phyloP scores from a whole-genome alignment of 257 asterid species.

The Nicotiana knightiana region DNA sequence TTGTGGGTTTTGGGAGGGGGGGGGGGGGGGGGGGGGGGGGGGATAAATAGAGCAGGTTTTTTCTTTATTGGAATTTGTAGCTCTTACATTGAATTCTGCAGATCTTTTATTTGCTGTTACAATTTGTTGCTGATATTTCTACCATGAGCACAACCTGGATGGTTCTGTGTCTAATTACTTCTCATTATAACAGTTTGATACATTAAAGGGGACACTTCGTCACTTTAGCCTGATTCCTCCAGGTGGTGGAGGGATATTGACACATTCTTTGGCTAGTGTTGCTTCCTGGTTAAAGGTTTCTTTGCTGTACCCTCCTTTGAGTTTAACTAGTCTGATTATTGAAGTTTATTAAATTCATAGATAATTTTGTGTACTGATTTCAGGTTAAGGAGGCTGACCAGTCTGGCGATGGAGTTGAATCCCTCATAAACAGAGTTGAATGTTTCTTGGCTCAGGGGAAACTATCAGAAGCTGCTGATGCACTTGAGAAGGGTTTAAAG shows the following conservation, averaged over 20 bases:
- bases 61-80: neutral
- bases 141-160: neutral
- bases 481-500: conserved; percentile 71
- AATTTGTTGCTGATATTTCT: neutral
- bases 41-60: neutral
- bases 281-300: conserved; percentile 86
- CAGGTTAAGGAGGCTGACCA: conserved; percentile 73
- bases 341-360: neutral
- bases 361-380: neutral
- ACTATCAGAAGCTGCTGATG: conserved; percentile 79
- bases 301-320: conserved; percentile 3
- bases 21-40: too few species aligned
- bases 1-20: neutral
- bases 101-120: neutral
- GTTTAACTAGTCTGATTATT: neutral
- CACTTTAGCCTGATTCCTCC: conserved; percentile 86
- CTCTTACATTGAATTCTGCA: neutral
- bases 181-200: conserved; percentile 57
- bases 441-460: conserved; percentile 68
- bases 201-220: conserved; percentile 70
- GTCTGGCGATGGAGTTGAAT: conserved; percentile 86
- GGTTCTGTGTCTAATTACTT: conserved; percentile 9
- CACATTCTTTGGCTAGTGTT: conserved; percentile 77
- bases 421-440: conserved; percentile 76
- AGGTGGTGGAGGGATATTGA: conserved; percentile 73